Base-by-base conservation (phyloP, 352 stramenopile species). In the Globisporangium abappressorium region DNA sequence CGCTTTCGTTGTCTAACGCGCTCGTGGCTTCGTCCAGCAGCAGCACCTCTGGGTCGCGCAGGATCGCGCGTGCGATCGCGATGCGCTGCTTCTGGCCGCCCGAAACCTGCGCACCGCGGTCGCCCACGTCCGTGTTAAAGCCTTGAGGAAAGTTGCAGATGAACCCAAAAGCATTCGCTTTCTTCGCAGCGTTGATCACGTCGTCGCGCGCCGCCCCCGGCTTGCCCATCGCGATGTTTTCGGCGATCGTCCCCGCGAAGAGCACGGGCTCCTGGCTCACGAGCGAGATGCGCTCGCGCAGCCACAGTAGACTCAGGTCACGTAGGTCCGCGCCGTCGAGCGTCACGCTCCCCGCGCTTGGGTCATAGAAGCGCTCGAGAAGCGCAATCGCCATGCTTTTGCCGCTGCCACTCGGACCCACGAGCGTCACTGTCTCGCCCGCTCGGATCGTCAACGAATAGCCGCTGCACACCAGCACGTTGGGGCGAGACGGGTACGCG, bases 11-110 rank as follows among this genome's bases (percentile, higher is more conserved):
- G 98, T 70, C 30, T 98, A 89, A 66, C 6, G 74, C 71, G 33
- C 74, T 81, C n/a, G 77, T 85, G 24, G 77, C 79, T 65, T 87
- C 79, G 66, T 87, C 78, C 51, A 84, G 62, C n/a, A 56, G 14
- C 49, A 87, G 36, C 54, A 76, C 74, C 41, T 64, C 85, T 70
- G 70, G 83, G 76, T 34, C 74, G 74, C 53, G 70, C 34, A 71
- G 30, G 77, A 74, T 98, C 14, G 88, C 88, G 30, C 88, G 80
- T 1, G 88, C 88, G 54, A 95, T 93, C 20, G 88, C 88, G 62
- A 95, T 80, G 38, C 97, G 87, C 80, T 99, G 98, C 75, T 99
- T 99, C 78, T 99, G 95, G 22, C 95, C 95, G 57, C 97, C 98
- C 89, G 74, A 82, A 46, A 82, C 78, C 73, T 96, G 87, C 24